Evolutionary conservation across 306 rosid genomes (phyloP).

Genomic region (Cucumis melo): DNA sequence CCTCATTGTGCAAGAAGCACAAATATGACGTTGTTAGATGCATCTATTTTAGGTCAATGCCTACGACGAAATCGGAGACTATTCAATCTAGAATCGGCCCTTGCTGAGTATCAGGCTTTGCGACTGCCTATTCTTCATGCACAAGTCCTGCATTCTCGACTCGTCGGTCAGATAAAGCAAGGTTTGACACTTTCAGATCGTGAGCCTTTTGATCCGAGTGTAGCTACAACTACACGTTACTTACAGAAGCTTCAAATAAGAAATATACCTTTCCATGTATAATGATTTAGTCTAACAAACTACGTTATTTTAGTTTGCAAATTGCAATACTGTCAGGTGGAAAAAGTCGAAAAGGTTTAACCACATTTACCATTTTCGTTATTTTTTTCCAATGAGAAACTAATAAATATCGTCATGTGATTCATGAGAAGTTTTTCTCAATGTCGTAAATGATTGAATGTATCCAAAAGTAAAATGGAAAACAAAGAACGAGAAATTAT

Average conservation of each 20-base stretch:
- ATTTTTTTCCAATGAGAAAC: too few species aligned
- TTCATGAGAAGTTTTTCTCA: too few species aligned
- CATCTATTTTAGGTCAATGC: conserved; percentile 72
- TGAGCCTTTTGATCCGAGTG: conserved; percentile 34
- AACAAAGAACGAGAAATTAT: too few species aligned
- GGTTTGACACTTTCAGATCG: conserved; percentile 35
- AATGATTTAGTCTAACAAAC: background rate
- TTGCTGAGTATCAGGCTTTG: conserved; percentile 44
- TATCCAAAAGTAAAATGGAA: too few species aligned
- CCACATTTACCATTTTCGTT: too few species aligned
- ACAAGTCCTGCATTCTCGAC: conserved; percentile 65
- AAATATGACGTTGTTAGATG: conserved; percentile 74
- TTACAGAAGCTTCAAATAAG: conserved; percentile 37
- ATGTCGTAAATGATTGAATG: too few species aligned
- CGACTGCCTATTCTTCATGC: conserved; percentile 35
- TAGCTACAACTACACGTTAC: conserved; percentile 26
- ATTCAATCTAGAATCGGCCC: conserved; percentile 28
- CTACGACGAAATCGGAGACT: conserved; percentile 47
- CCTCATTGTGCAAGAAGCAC: conserved; percentile 83
- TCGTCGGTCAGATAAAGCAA: conserved; percentile 56
- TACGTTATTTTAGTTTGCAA: background rate
- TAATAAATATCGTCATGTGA: too few species aligned
- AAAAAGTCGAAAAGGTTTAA: too few species aligned
- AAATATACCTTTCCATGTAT: conserved; percentile 50
- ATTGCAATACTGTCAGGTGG: too few species aligned